Evolutionary conservation across 2,329 filamentous ascomycete species (phyloP).

Genomic region (Paecilomyces fulvus): DNA sequence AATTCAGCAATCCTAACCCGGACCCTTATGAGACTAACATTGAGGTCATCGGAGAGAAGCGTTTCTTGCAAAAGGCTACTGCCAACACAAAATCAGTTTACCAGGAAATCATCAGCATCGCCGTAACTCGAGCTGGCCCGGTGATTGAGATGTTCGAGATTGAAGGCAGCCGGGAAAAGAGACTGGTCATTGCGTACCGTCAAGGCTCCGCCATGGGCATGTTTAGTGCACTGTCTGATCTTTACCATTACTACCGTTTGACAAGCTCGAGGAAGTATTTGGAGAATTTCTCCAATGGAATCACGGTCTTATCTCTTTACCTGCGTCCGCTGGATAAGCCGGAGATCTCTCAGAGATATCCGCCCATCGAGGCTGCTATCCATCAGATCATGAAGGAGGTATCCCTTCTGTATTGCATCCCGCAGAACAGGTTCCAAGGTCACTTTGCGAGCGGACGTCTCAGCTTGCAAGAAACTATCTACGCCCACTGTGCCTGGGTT

Average conservation of each 20-base stretch:
- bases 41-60: conserved; percentile 83
- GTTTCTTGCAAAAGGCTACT: conserved; percentile 93
- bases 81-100: conserved; percentile 94
- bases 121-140: conserved; percentile 76
- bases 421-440: conserved; percentile 89
- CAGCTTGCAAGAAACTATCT: conserved; percentile 93
- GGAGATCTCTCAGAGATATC: conserved; percentile 49
- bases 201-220: conserved; percentile 84
- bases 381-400: conserved; percentile 99
- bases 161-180: conserved; percentile 82
- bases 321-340: conserved; percentile 62
- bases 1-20: conserved; percentile 71
- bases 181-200: conserved; percentile 88
- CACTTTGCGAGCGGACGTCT: conserved; percentile 80
- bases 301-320: conserved; percentile 94
- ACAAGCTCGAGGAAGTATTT: conserved; percentile 97
- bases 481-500: conserved; percentile 94
- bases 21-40: conserved; percentile 72
- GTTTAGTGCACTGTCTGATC: conserved; percentile 88
- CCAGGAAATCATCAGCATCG: conserved; percentile 81
- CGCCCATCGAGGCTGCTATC: conserved; percentile 86
- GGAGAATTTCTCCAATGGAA: conserved; percentile 97
- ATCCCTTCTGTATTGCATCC: conserved; percentile 92
- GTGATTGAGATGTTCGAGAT: conserved; percentile 98
- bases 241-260: conserved; percentile 98